Base-by-base conservation (phyloP, 805 yeast species). In the Saccharomycopsis guyanensis region DNA sequence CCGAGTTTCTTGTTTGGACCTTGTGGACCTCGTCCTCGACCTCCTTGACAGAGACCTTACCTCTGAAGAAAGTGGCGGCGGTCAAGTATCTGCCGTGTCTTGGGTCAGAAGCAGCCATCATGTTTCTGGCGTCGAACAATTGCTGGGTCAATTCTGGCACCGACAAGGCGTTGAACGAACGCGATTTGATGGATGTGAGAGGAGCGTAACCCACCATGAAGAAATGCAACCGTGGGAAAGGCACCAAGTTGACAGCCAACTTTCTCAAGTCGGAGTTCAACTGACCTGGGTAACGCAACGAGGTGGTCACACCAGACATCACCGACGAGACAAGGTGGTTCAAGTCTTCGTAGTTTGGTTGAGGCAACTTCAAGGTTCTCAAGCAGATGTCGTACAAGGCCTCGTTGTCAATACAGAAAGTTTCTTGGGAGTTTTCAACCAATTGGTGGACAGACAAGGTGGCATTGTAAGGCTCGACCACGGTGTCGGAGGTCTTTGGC, bases 141-240 rank as follows among this genome's bases (percentile, higher is more conserved):
- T 88, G 96, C 69, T 86, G 95, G 40, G 96, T 86, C 59, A 88
- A 77, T 68, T 88, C 96, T 34, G 93, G 91, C 41, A 88, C 96
- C 37, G 88, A 77, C 59, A 85, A 73, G 29, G 88, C 78, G 67
- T 91, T 79, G 72, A 88, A 88, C 12, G 86, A 78, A 61, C 82
- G 80, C 18, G 95, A 76, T 46, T 84, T 84, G 56, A 80, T 71
- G 6, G 95, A 78, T 40, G 93, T 81, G 62, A 88, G 74, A 54
- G 96, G 96, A 33, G 96, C 96, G 65, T 85, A 87, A 52, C 96
- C 95, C 49, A 86, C 95, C 82, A 86, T 88, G 68, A 88, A 88
- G 73, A 88, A 88, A 69, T 88, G 96, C 62, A 88, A 77, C 67
- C 96, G 80, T 63, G 95, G 94, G 80, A 87, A 88, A 44, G 96